phyloP scores from a whole-genome alignment of 371 early-diverging fungal genomes.

The Mucor mucedo region DNA sequence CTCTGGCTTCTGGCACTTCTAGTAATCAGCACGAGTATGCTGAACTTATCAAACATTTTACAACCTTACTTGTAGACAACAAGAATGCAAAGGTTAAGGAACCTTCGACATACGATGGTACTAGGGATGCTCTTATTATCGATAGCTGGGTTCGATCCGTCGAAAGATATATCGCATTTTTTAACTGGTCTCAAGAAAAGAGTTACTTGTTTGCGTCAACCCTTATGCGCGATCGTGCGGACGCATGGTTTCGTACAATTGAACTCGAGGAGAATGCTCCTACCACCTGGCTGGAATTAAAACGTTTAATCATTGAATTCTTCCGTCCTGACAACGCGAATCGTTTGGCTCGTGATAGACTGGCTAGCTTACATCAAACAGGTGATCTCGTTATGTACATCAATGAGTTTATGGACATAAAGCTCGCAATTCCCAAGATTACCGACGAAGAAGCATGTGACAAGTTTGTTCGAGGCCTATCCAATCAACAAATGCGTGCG shows the following conservation, averaged over 20 bases:
- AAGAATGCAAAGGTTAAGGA: neutral
- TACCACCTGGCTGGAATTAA: neutral
- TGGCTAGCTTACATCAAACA: neutral
- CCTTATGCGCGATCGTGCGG: slow-evolving; percentile 1
- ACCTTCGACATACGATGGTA: slow-evolving; percentile 1
- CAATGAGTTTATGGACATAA: slow-evolving; percentile 1
- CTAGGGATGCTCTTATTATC: neutral
- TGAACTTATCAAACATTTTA: neutral
- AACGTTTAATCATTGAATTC: neutral
- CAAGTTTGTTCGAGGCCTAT: slow-evolving; percentile 6
- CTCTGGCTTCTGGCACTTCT: neutral
- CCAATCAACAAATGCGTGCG: neutral
- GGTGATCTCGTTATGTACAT: neutral
- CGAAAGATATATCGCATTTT: neutral
- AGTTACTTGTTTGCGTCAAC: neutral
- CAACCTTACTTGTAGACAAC: neutral
- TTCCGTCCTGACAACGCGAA: slow-evolving; percentile 4
- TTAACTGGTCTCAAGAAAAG: neutral
- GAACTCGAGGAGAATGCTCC: neutral
- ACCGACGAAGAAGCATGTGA: slow-evolving; percentile 4
- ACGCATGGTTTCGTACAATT: neutral
- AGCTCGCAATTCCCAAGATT: neutral
- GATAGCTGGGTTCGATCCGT: slow-evolving; percentile 1
- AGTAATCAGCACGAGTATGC: neutral
- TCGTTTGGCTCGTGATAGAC: neutral